A percentile compares a stretch with the other conserved stretches of the same genome.
Conservation (phyloP, 805 yeast genomes). For the Blastobotrys mokoenaii region DNA sequence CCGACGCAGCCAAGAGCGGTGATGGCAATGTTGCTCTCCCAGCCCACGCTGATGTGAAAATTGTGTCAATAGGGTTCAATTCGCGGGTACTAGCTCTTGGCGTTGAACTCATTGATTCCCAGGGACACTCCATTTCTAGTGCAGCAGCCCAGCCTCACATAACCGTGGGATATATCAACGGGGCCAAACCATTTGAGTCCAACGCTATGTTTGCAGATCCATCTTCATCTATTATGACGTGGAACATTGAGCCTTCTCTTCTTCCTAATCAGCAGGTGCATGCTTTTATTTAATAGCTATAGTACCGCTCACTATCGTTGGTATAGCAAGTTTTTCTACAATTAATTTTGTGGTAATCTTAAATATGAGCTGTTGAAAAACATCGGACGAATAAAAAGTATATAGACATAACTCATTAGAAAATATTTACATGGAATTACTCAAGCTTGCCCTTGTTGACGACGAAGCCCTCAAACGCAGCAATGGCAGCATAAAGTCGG, state of each 20-base stretch:
- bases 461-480: slow-evolving; percentile 85
- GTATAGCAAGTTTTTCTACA: neutral
- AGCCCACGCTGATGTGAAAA: slow-evolving; percentile 29
- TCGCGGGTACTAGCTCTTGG: slow-evolving; percentile 45
- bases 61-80: slow-evolving; percentile 43
- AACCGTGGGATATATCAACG: slow-evolving; percentile 55
- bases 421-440: neutral
- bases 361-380: too few species aligned
- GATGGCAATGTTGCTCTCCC: neutral
- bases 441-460: slow-evolving; percentile 56
- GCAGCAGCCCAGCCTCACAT: slow-evolving; percentile 43
- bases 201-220: slow-evolving; percentile 30
- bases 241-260: slow-evolving; percentile 16
- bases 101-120: slow-evolving; percentile 31
- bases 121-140: slow-evolving; percentile 6
- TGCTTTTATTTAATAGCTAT: slow-evolving; percentile 6
- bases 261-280: slow-evolving; percentile 9
- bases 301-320: neutral
- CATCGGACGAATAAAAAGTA: too few species aligned
- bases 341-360: too few species aligned
- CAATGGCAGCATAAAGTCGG: slow-evolving; percentile 91
- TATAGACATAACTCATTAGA: neutral
- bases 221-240: slow-evolving; percentile 4
- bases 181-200: slow-evolving; percentile 45
- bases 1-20: neutral